Percentiles rank a stretch among this genome's conserved stretches.
These are phyloP conservation scores for Amylostereum chailletii DNA, from an alignment of 1,284 basidiomycete species.

Conservation along the genomic window DNA sequence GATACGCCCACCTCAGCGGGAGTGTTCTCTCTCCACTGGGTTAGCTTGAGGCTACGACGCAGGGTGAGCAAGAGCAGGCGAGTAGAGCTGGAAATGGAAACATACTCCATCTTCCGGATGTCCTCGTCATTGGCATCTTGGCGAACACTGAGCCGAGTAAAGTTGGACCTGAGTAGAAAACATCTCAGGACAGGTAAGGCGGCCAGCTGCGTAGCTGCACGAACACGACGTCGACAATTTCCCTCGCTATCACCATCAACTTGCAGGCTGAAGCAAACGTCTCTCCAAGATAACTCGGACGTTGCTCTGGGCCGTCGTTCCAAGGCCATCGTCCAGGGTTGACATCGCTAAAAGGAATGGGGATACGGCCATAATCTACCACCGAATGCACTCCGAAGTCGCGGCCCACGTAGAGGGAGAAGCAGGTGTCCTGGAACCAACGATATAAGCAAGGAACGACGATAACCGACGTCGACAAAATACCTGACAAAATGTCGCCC, in stretches of 20 bases:
- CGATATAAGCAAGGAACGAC: background rate
- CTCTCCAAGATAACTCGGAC: conserved; percentile 24
- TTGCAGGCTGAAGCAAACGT: conserved; percentile 48
- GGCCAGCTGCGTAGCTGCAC: conserved; percentile 14
- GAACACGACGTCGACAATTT: conserved; percentile 53
- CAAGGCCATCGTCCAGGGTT: too few species aligned
- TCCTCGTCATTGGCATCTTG: conserved; percentile 33
- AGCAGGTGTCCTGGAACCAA: conserved; percentile 39
- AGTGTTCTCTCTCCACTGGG: conserved; percentile 49
- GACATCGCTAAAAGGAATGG: conserved; percentile 26
- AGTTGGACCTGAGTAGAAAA: conserved; percentile 16
- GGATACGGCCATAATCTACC: conserved; percentile 24
- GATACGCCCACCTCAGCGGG: conserved; percentile 46
- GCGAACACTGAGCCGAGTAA: conserved; percentile 22
- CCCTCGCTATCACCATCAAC: conserved; percentile 43
- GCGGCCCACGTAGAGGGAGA: conserved; percentile 50
- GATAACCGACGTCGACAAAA: background rate
- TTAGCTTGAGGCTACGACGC: conserved; percentile 40
- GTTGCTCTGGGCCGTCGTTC: conserved; percentile 14
- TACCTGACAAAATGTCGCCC: conserved; percentile 44
- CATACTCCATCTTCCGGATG: conserved; percentile 48
- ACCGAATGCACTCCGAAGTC: conserved; percentile 40
- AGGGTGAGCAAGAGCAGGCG: background rate
- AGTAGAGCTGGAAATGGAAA: background rate
- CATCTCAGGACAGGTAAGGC: conserved; percentile 1